A percentile compares a stretch with the other conserved stretches of the same genome.
phyloP scores from a whole-genome alignment of 768 basidiomycete species.

The Tylopilus plumbeoviolaceoides region DNA sequence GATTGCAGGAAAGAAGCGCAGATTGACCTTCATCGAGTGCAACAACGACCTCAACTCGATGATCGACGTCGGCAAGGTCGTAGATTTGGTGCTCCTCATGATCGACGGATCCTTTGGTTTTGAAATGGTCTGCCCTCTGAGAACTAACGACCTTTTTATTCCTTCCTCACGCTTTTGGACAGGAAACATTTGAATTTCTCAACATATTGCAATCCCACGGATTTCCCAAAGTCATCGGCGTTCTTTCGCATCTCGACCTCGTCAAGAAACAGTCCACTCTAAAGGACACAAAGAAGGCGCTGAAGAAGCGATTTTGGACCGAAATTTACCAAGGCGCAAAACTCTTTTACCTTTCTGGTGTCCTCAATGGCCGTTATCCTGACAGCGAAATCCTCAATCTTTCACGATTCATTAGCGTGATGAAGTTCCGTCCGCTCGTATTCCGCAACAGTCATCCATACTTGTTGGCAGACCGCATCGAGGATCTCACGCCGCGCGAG shows the following conservation, averaged over 20 bases:
- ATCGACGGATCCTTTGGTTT: constrained; percentile 97
- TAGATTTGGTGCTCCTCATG: constrained; percentile 94
- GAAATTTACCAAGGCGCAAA: constrained; percentile 99
- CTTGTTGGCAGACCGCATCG: constrained; percentile 89
- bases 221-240: constrained; percentile 96
- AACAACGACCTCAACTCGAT: constrained; percentile 97
- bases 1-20: constrained; percentile 85
- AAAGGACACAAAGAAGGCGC: constrained; percentile 83
- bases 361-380: constrained; percentile 95
- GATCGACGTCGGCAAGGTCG: constrained; percentile 97
- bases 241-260: constrained; percentile 94
- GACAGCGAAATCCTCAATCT: constrained; percentile 96
- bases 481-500: constrained; percentile 92
- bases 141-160: background rate
- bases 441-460: constrained; percentile 97
- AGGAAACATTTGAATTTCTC: constrained; percentile 99
- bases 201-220: constrained; percentile 97
- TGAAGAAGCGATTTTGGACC: constrained; percentile 99
- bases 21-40: constrained; percentile 96
- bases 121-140: constrained; percentile 77
- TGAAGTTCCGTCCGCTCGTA: constrained; percentile 97
- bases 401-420: constrained; percentile 92
- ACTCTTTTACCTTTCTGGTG: constrained; percentile 94
- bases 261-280: constrained; percentile 89
- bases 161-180: background rate